phyloP scores from a whole-genome alignment of 2,329 filamentous ascomycete species.

The Xylaria sp. region DNA sequence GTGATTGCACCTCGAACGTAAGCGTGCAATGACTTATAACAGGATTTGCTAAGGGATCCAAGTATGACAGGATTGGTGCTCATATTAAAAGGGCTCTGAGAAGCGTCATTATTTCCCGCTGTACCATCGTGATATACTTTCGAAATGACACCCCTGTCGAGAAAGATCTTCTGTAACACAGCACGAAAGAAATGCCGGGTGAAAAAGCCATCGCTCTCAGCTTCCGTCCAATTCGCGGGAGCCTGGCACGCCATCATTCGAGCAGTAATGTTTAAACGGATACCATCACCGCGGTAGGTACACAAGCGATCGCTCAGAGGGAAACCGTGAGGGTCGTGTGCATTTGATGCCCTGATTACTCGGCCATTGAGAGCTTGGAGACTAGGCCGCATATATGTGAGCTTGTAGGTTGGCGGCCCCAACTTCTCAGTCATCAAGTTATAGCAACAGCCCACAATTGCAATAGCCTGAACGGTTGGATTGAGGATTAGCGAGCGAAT shows the following conservation, averaged over 20 bases:
- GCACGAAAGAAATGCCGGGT: constrained; percentile 92
- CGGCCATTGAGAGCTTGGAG: constrained; percentile 71
- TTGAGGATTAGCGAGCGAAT: constrained; percentile 86
- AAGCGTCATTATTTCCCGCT: constrained; percentile 34
- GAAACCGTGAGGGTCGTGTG: constrained; percentile 89
- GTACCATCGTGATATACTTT: constrained; percentile 55
- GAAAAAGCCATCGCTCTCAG: constrained; percentile 87
- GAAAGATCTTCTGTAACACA: constrained; percentile 87
- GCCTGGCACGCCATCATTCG: constrained; percentile 99
- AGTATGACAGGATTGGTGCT: constrained; percentile 84
- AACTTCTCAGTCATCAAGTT: constrained; percentile 92
- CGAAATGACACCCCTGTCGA: constrained; percentile 79
- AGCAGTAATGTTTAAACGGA: constrained; percentile 92
- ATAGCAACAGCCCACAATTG: constrained; percentile 98
- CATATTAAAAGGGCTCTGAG: constrained; percentile 53
- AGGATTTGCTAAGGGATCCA: constrained; percentile 80
- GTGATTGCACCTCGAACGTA: constrained; percentile 82
- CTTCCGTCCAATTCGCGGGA: constrained; percentile 84
- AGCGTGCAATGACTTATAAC: constrained; percentile 73
- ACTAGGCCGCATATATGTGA: constrained; percentile 74
- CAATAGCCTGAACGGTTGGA: constrained; percentile 83
- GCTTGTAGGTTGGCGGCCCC: constrained; percentile 84
- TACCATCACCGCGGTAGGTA: constrained; percentile 64
- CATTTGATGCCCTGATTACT: constrained; percentile 68
- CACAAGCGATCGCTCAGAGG: constrained; percentile 81